Evolutionary conservation across 768 basidiomycete genomes (phyloP), one percentile per base, ranked within the genome.

Genomic region (Tricholoma saponaceum): DNA sequence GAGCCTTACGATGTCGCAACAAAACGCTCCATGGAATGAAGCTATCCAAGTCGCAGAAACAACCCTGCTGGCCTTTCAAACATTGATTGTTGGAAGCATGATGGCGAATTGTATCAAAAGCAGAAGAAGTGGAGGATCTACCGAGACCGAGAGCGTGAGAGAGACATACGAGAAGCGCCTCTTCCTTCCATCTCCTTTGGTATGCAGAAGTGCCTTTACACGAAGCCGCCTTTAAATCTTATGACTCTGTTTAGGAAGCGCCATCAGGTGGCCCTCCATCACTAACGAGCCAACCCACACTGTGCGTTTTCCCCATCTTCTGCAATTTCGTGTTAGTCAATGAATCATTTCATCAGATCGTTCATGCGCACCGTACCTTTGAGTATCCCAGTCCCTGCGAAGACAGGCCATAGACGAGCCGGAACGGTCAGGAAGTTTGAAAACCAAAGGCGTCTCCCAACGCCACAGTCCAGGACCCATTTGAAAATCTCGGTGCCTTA

Each of bases 161-260:
- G 41, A 33, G 12, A 43, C 50, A 4, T 43, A 53, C 28, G 55
- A 56, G 20, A 50, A 56, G 26, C 14, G 8, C 22, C 35, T 56
- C 1, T 53, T 56, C 23, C 30, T 60, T 9, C 55, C 55, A 8
- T 60, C 58, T 37, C 54, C 51, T 16, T 4, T 44, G n/a, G 35
- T 50, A 6, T 12, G 39, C 54, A 26, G 26, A 51, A n/a, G 50
- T 52, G 32, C 16, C 32, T 3, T 26, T n/a, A 37, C 5, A n/a
- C 16, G 10, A 30, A 3, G 12, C 18, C 10, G 20, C 35, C 16
- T 37, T 22, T 3, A 16, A 47, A n/a, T 16, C 20, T n/a, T 12
- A 28, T 16, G 18, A 25, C 14, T 13, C 7, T 25, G 25, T 25
- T 12, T 18, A 43, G n/a, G 35, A 43, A 43, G 18, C 10, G 8